These are phyloP conservation scores for Penicillium palitans DNA, from an alignment of 2,329 filamentous ascomycete genomes.

Conservation along the genomic window DNA sequence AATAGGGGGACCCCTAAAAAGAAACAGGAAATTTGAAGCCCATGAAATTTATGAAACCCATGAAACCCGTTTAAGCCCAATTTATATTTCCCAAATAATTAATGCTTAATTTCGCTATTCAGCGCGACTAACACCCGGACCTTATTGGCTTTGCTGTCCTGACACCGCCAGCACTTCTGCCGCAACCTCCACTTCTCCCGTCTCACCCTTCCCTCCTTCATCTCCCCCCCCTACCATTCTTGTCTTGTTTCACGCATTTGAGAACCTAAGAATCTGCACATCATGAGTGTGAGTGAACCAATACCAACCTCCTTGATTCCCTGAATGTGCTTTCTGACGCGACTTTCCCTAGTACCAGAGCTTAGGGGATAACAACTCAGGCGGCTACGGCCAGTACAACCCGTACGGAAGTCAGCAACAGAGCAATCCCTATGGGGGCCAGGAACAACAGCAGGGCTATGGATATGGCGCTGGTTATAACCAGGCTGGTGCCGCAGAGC, in stretches of 20 bases:
- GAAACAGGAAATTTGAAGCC: background rate
- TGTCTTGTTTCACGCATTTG: background rate
- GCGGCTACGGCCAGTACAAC: constrained; percentile 57
- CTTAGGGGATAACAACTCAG: constrained; percentile 33
- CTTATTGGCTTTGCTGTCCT: constrained; percentile 9
- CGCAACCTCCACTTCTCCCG: constrained; percentile 22
- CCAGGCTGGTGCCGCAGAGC: constrained; percentile 33
- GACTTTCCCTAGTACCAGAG: constrained; percentile 28
- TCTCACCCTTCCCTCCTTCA: constrained; percentile 25
- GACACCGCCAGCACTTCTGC: constrained; percentile 24
- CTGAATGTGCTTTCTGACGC: constrained; percentile 11
- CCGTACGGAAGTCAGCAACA: constrained; percentile 48
- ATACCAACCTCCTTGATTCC: background rate
- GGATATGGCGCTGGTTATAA: constrained; percentile 30
- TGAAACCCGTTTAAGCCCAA: background rate
- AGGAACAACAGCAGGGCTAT: constrained; percentile 27
- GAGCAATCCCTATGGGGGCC: constrained; percentile 32
- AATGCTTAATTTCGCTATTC: constrained; percentile 3
- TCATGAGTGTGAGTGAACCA: constrained; percentile 54
- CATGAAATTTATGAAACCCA: background rate
- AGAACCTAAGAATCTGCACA: constrained; percentile 21
- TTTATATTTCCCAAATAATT: constrained; percentile 1
- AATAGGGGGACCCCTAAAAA: background rate
- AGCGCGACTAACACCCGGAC: constrained; percentile 12
- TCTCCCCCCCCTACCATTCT: constrained; percentile 3